These are phyloP conservation scores for Coccinonectria pachysandricola DNA, from an alignment of 2,329 filamentous ascomycete species.

Conservation along the genomic window DNA sequence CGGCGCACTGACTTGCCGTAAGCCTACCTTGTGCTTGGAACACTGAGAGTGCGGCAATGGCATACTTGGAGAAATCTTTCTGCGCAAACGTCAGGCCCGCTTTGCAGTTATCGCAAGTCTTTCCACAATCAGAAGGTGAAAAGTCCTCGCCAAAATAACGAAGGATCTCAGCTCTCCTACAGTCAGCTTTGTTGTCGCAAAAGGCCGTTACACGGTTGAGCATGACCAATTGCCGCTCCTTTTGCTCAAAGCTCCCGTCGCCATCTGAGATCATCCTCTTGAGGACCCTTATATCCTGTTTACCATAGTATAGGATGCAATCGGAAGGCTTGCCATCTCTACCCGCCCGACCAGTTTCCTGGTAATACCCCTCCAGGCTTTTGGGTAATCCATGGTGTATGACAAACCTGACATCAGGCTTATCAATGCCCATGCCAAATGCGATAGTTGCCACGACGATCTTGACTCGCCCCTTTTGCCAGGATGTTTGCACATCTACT, in stretches of 20 bases:
- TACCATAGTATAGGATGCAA: constrained; percentile 85
- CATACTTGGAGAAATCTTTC: constrained; percentile 68
- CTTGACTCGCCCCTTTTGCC: constrained; percentile 71
- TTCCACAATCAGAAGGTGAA: constrained; percentile 56
- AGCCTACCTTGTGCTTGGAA: constrained; percentile 52
- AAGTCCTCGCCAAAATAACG: constrained; percentile 93
- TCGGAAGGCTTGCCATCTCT: constrained; percentile 79
- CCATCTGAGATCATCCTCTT: constrained; percentile 76
- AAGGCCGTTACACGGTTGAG: constrained; percentile 74
- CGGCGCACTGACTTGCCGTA: constrained; percentile 72
- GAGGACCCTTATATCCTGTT: constrained; percentile 62
- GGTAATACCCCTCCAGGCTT: constrained; percentile 94
- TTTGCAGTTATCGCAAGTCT: constrained; percentile 81
- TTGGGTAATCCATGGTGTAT: constrained; percentile 91
- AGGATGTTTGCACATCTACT: constrained; percentile 60
- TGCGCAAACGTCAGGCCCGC: constrained; percentile 60
- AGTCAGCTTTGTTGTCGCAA: constrained; percentile 82
- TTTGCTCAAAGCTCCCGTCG: constrained; percentile 67
- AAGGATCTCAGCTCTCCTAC: constrained; percentile 77
- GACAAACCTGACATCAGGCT: constrained; percentile 90
- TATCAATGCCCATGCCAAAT: constrained; percentile 99
- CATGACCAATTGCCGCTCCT: constrained; percentile 76
- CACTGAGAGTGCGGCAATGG: constrained; percentile 58
- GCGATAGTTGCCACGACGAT: constrained; percentile 97
- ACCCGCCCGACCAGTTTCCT: constrained; percentile 91